Percentiles rank a stretch among this genome's conserved stretches.
Evolutionary conservation across 306 rosid species (phyloP).

Genomic region (Vicia sativa): DNA sequence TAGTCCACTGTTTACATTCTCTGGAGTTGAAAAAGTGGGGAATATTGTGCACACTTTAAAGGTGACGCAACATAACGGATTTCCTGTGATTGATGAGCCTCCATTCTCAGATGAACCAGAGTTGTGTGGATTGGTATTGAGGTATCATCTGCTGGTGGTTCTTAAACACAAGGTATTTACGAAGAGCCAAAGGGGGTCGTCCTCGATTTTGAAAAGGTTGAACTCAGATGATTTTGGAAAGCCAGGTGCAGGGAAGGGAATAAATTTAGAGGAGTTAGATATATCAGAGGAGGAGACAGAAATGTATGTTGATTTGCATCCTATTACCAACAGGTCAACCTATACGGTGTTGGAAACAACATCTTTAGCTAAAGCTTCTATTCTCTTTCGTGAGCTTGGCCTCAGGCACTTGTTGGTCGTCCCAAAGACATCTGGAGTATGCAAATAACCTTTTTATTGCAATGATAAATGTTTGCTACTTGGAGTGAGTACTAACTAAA

Average conservation of each 20-base stretch:
- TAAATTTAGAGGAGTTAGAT: conserved; percentile 58
- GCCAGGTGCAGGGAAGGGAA: conserved; percentile 76
- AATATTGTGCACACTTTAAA: conserved; percentile 55
- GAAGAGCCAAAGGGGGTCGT: conserved; percentile 37
- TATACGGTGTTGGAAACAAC: conserved; percentile 71
- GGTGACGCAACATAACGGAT: conserved; percentile 63
- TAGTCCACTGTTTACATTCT: conserved; percentile 64
- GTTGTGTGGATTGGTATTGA: conserved; percentile 72
- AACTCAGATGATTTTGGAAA: conserved; percentile 69
- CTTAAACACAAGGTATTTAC: conserved; percentile 60
- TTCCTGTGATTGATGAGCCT: conserved; percentile 82
- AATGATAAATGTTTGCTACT: neutral
- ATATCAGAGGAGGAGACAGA: conserved; percentile 65
- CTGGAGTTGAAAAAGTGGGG: conserved; percentile 76
- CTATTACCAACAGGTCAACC: conserved; percentile 62
- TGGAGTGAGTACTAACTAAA: neutral
- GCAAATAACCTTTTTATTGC: neutral
- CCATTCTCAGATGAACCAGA: conserved; percentile 59
- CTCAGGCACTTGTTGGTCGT: conserved; percentile 77
- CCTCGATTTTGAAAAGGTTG: conserved; percentile 45
- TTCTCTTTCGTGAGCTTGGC: conserved; percentile 72
- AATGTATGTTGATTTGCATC: conserved; percentile 79
- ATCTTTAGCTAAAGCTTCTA: conserved; percentile 73
- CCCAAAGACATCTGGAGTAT: conserved; percentile 65
- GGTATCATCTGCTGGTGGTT: conserved; percentile 77